Base-by-base conservation (phyloP, 1,284 basidiomycete genomes). In the Cutaneotrichosporon cutaneum region DNA sequence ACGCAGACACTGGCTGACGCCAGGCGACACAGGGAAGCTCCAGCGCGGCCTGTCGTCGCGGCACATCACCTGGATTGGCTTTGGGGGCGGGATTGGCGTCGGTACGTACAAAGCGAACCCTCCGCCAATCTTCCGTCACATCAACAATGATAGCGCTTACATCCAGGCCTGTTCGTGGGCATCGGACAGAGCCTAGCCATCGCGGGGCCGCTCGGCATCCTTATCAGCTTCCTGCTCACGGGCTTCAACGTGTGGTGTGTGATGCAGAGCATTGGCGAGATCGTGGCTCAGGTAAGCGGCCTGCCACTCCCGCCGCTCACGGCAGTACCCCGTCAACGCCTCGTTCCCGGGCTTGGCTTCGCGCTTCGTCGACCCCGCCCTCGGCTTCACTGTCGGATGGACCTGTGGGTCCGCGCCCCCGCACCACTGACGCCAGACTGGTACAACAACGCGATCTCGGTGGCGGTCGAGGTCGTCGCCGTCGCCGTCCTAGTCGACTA, bases 401-500 rank as follows among this genome's bases (percentile, higher is more conserved):
- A n/a, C 57, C 0, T 56, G 56, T 22, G 35, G 39, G 22, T 9
- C 45, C 14, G 22, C 30, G 30, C 30, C 30, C 30, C 4, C 4
- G 30, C 42, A n/a, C 16, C 9, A n/a, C 45, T 47, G 45, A 47
- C 45, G 4, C 87, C 88, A 7, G 87, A 90, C 0, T 82, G 92
- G 63, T 60, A 60, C 59, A 61, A 61, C 56, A 45, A 45, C 30
- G 44, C 61, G 18, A 39, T 56, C 22, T 35, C 51, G 10, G 56
- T 60, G 9, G 60, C 60, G 2, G 55, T 36, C 21, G 87, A 92
- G 71, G 79, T 92, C 14, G 86, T 86, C 59, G 90, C 90, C 26
- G 85, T 88, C 1, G 84, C 89, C 2, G 84, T 92, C 18, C 80
- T 93, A 18, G 86, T 92, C 69, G 83, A 87, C 50, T 89, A 85